Conservation (phyloP, 129 eudicot species). For the Chrysanthemum makinoi region DNA sequence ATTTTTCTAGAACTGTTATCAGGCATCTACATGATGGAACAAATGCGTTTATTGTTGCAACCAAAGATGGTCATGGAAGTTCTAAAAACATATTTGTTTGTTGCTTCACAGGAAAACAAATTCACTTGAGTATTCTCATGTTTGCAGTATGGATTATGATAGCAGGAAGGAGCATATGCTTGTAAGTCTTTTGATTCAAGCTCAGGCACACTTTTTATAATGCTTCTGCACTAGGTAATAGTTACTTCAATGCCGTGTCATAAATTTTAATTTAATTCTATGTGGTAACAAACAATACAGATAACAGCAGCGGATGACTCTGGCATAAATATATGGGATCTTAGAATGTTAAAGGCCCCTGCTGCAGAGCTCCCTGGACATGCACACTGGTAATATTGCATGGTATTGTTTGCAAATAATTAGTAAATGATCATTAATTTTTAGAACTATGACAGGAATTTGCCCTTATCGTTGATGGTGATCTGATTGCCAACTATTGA, state of each 20-base stretch:
- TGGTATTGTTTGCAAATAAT: background rate
- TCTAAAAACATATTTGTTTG: background rate
- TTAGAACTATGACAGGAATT: background rate
- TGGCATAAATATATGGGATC: constrained; percentile 95
- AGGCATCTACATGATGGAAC: background rate
- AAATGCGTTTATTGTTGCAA: constrained; percentile 5
- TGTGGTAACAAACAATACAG: constrained; percentile 39
- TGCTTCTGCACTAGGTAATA: constrained; percentile 12
- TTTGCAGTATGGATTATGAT: constrained; percentile 76
- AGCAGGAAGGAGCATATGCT: constrained; percentile 76
- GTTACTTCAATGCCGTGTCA: background rate
- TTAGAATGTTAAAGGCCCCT: constrained; percentile 75
- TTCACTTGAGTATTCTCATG: constrained; percentile 81
- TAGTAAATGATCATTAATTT: constrained; percentile 3
- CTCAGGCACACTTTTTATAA: constrained; percentile 5
- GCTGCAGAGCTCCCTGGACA: constrained; percentile 95
- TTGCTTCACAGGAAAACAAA: constrained; percentile 69
- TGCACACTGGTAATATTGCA: constrained; percentile 74
- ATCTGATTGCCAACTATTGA: constrained; percentile 21
- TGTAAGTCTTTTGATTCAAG: constrained; percentile 55
- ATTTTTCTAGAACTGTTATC: background rate
- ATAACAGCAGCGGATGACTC: constrained; percentile 96
- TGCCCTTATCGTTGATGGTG: constrained; percentile 4
- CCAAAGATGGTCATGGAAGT: background rate
- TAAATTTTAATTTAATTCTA: background rate